Base-by-base conservation (phyloP, 2,329 filamentous ascomycete species). In the Pseudocercospora fuligena region DNA sequence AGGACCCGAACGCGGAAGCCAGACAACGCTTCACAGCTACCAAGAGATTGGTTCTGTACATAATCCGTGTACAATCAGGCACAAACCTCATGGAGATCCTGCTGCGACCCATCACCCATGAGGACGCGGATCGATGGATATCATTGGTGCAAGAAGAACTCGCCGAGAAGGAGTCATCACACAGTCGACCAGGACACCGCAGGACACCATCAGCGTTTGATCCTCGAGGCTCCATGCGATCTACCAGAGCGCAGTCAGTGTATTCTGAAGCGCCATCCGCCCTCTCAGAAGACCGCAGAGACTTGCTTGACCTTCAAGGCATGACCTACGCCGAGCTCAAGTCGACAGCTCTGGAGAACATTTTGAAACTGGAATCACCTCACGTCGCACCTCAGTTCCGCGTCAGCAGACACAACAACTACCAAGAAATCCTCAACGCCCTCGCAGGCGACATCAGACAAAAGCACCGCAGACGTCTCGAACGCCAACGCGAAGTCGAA, bases 11-110 rank as follows among this genome's bases (percentile, higher is more conserved):
- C 76, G 93, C 94, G 3, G 92, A 95, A 67, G 85, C 95, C 69
- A 97, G 98, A 81, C 86, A 93, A 1, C 85, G 99, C 2, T 97
- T 97, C 78, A 98, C 97, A 89, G 95, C 98, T 81, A 98, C 95
- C 2, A 99, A 99, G 82, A 90, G 95, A 74, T 97, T 95, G 76
- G 91, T 98, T 47, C 84, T 99, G 69, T 99, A 98, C 80, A 98
- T 99, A 78, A 98, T 99, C 76, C 91, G 95, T 66, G 91, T 99
- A 40, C 96, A 99, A 80, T 93, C 92, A 1, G 95, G 95, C 8
- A 83, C 89, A 60, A 97, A 94, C 74, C 87, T 99, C n/a, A 89
- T 98, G 79, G 94, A 98, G 69, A 97, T 99, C 69, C 88, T 99
- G 73, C 90, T 97, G 70, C 96, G 95, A 76, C 93, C 93, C 16